phyloP scores from a whole-genome alignment of 2,329 filamentous ascomycete species.

The Fusarium chlamydosporum region DNA sequence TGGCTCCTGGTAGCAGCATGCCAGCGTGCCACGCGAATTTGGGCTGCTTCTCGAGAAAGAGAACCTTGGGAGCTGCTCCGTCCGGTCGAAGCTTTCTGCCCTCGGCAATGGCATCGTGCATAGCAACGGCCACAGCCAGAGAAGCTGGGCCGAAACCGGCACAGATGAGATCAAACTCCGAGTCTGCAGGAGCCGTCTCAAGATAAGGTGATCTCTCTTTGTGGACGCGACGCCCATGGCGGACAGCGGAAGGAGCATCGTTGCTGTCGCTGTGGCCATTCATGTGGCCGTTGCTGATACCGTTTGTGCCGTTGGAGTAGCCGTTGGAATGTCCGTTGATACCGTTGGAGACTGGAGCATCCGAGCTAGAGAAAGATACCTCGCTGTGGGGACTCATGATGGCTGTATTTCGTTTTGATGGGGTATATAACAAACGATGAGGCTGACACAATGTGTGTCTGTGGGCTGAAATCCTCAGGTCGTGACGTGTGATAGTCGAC shows the following conservation, averaged over 20 bases:
- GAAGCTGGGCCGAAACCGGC: constrained; percentile 95
- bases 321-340: constrained; percentile 32
- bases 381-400: constrained; percentile 58
- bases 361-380: constrained; percentile 50
- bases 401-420: constrained; percentile 25
- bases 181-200: constrained; percentile 60
- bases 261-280: constrained; percentile 46
- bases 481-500: constrained; percentile 19
- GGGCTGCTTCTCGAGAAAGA: constrained; percentile 89
- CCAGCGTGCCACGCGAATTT: constrained; percentile 93
- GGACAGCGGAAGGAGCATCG: constrained; percentile 37
- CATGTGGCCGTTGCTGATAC: constrained; percentile 13
- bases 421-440: constrained; percentile 19
- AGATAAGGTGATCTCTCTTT: constrained; percentile 47
- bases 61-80: constrained; percentile 73
- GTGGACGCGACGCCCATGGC: constrained; percentile 43
- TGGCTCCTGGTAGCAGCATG: constrained; percentile 92
- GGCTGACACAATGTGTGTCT: constrained; percentile 24
- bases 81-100: constrained; percentile 60
- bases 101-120: constrained; percentile 81
- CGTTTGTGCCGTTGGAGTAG: constrained; percentile 30
- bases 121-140: constrained; percentile 87
- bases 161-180: constrained; percentile 87
- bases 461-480: constrained; percentile 17
- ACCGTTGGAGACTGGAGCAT: constrained; percentile 42